Base-by-base conservation (phyloP, 495 filamentous ascomycete genomes). In the Penicillium mononematosum region DNA sequence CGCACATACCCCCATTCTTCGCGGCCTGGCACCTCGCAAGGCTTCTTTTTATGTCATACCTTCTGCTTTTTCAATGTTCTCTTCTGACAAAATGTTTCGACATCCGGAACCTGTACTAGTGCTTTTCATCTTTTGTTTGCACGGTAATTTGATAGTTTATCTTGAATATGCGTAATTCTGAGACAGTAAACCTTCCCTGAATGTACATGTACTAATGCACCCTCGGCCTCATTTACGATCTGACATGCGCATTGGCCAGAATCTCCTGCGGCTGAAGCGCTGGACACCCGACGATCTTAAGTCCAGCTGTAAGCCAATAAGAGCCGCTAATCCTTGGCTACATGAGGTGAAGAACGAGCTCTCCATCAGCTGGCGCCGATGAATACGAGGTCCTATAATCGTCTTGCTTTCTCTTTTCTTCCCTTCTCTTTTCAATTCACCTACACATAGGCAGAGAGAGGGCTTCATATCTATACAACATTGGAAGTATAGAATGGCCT, bases 1-100 rank as follows among this genome's bases (percentile, higher is more conserved):
- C 59, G 61, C 64, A 55, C 66, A 64, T 65, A 67, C 61, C 61
- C 59, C 63, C 58, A 61, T 34, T 46, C 45, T 50, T 58, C 57
- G 38, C 47, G 50, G 47, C 56, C 61, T 51, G 36, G 44, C 52
- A 44, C 56, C 62, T 60, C 32, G 53, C 60, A 57, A 39, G 55
- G 64, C 64, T 60, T 67, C 61, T 48, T 53, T 63, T 58, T 60
- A 62, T 58, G 48, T 51, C 56, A 60, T 59, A 59, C 51, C 63
- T 47, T 50, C 36, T 49, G 31, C 56, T 54, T 60, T 60, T 50
- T 50, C 31, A 20, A 20, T 20, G 42, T 63, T 67, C 57, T 54
- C 53, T 50, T 46, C 44, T 50, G 12, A 34, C 39, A 39, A 55
- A 46, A 47, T 20, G 53, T 39, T 55, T 46, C 38, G 50, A 22